Evolutionary conservation across 176 grass and related monocot species (phyloP), one percentile per base, ranked within the genome.

Genomic region (Ensete ventricosum): DNA sequence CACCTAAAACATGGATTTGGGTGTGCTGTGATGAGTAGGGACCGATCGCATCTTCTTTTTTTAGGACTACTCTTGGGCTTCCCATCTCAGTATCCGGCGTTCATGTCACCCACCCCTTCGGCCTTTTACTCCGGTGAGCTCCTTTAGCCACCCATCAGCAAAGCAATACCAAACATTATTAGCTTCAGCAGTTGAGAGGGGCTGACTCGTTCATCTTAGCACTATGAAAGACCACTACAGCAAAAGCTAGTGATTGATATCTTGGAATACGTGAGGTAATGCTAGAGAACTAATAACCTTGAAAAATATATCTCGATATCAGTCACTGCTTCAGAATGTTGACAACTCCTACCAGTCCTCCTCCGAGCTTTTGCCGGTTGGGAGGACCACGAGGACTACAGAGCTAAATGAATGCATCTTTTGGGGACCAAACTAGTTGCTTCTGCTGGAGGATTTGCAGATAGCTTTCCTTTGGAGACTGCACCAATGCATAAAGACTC

Each of bases 391-490:
- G 57, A 60, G 57, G 57, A 60, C 57, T 19, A 60, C 57, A 60
- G 34, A 43, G 34, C 34, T 43, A 43, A 43, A 43, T 43, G 34
- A 43, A 43, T 43, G 34, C 4, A 43, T 19, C 13, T 60, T 60
- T 4, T n/a, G 57, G 57, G 57, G 57, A 60, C 57, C 57, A 60
- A 60, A 60, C 57, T 60, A 60, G 57, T 60, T 60, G 57, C 57
- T 60, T 60, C 57, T 60, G 57, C 57, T 60, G 57, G 57, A 60
- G 21, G 57, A 43, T 60, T 60, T 60, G 57, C 57, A 60, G 57
- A 60, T 60, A n/a, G n/a, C 57, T 60, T 60, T 60, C 57, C 57
- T 21, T 19, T 17, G 3, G 57, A 60, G 57, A 60, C 17, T 43
- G 34, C 34, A 43, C 34, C 34, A 19, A 14, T 21, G 57, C 57